These are phyloP conservation scores for Mycena sp. DNA, from an alignment of 1,284 basidiomycete species.

Conservation along the genomic window DNA sequence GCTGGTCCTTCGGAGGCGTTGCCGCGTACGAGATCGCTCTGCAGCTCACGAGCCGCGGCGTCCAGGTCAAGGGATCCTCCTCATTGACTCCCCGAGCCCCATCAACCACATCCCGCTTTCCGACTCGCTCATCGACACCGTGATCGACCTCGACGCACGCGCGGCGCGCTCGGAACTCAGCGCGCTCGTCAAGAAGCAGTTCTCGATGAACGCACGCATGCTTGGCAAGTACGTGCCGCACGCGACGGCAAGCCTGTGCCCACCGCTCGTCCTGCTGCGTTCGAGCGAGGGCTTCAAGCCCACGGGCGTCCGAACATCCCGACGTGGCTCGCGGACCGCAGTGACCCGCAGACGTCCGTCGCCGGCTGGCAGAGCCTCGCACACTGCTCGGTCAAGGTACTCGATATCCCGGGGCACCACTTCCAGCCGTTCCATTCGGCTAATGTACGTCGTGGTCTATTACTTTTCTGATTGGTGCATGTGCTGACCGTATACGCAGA, in stretches of 20 bases:
- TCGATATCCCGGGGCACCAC: slow-evolving; percentile 74
- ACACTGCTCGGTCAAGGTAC: slow-evolving; percentile 47
- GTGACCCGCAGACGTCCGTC: slow-evolving; percentile 43
- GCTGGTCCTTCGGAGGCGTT: slow-evolving; percentile 83
- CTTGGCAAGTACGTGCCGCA: slow-evolving; percentile 50
- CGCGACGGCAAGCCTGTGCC: slow-evolving; percentile 32
- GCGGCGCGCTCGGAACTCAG: slow-evolving; percentile 36
- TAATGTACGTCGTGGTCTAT: slow-evolving; percentile 55
- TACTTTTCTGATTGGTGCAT: background rate
- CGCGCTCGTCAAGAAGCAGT: slow-evolving; percentile 50
- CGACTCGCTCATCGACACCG: slow-evolving; percentile 55
- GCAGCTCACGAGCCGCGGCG: slow-evolving; percentile 54
- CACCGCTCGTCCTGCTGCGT: slow-evolving; percentile 55
- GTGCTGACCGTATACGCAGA: slow-evolving; percentile 22
- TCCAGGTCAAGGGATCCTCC: slow-evolving; percentile 63
- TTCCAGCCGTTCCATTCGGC: slow-evolving; percentile 63
- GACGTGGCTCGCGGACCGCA: slow-evolving; percentile 61
- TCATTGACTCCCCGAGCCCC: slow-evolving; percentile 75
- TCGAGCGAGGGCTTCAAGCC: slow-evolving; percentile 51
- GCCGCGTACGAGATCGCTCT: slow-evolving; percentile 72
- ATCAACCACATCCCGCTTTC: slow-evolving; percentile 58
- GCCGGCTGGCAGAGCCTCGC: slow-evolving; percentile 60
- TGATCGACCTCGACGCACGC: slow-evolving; percentile 39
- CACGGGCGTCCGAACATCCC: slow-evolving; percentile 43
- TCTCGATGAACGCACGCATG: too few species aligned